phyloP scores from a whole-genome alignment of 2,329 filamentous ascomycete genomes.

The Botryotinia globosa region DNA sequence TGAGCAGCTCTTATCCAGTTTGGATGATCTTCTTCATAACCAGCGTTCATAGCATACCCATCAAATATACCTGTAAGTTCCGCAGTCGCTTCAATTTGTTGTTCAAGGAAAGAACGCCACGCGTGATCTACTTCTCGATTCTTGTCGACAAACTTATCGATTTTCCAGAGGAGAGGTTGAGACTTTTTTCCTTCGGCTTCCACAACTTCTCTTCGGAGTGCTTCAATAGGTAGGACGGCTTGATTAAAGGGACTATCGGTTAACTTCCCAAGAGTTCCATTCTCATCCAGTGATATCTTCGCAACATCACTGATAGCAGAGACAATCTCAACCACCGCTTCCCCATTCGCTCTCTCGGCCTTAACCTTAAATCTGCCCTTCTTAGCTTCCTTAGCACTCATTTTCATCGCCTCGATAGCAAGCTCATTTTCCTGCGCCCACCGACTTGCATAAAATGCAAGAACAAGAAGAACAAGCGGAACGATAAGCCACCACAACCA shows the following conservation, averaged over 20 bases:
- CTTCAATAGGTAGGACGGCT: not conserved
- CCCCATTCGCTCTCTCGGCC: not conserved
- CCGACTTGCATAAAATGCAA: not conserved
- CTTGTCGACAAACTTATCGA: not conserved
- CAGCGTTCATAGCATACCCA: not conserved
- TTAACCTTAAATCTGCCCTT: not conserved
- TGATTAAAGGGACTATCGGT: conserved; percentile 4
- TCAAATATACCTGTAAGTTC: not conserved
- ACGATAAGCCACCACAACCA: not conserved
- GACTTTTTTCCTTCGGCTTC: not conserved
- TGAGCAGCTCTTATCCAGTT: not conserved
- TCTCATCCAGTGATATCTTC: not conserved
- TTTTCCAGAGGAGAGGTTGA: not conserved
- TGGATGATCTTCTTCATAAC: too few relatives aligned
- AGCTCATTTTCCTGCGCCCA: not conserved
- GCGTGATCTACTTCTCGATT: conserved; percentile 3
- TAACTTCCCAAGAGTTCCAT: not conserved
- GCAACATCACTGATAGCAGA: not conserved
- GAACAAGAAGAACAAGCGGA: not conserved
- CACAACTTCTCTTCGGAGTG: not conserved
- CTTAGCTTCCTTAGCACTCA: not conserved
- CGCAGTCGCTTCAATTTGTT: not conserved
- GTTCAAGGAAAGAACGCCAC: conserved; percentile 8
- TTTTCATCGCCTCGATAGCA: not conserved
- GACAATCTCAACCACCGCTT: not conserved